Percentiles rank a stretch among this genome's conserved stretches.
Evolutionary conservation across 2,329 filamentous ascomycete genomes (phyloP).

Genomic region (Akanthomyces uredinophilus): DNA sequence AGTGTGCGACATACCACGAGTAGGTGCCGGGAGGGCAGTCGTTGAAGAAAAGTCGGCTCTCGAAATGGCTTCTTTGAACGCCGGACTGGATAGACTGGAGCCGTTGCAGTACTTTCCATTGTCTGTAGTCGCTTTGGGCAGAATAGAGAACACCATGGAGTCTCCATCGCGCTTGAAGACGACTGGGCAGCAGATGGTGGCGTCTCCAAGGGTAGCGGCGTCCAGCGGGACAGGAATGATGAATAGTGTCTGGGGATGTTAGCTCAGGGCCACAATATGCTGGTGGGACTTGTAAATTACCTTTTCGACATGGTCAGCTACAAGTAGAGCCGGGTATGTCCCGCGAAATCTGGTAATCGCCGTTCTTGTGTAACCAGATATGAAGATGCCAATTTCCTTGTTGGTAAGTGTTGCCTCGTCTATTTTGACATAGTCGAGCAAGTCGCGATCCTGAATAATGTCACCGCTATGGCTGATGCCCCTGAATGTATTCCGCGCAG

Average conservation of each 20-base stretch:
- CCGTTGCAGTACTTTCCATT: not conserved
- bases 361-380: slow-evolving; percentile 16
- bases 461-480: slow-evolving; percentile 17
- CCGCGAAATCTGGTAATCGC: slow-evolving; percentile 17
- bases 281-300: not conserved
- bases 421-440: slow-evolving; percentile 16
- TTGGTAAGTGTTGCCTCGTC: slow-evolving; percentile 12
- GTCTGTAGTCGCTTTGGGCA: slow-evolving; percentile 17
- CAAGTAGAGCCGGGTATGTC: slow-evolving; percentile 18
- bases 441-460: slow-evolving; percentile 4
- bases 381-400: slow-evolving; percentile 18
- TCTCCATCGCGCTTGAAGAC: slow-evolving; percentile 17
- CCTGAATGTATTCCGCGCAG: slow-evolving; percentile 11
- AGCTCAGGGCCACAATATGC: not conserved
- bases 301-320: slow-evolving; percentile 19
- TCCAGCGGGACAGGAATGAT: slow-evolving; percentile 20
- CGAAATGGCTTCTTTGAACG: not conserved
- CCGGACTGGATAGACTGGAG: not conserved
- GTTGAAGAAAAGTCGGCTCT: not conserved
- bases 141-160: slow-evolving; percentile 17
- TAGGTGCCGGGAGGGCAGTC: not conserved
- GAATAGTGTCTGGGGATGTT: slow-evolving; percentile 14
- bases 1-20: not conserved
- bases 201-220: slow-evolving; percentile 18
- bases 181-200: slow-evolving; percentile 18